phyloP scores from a whole-genome alignment of 1,139 yeast species.

The Torulaspora globosa region DNA sequence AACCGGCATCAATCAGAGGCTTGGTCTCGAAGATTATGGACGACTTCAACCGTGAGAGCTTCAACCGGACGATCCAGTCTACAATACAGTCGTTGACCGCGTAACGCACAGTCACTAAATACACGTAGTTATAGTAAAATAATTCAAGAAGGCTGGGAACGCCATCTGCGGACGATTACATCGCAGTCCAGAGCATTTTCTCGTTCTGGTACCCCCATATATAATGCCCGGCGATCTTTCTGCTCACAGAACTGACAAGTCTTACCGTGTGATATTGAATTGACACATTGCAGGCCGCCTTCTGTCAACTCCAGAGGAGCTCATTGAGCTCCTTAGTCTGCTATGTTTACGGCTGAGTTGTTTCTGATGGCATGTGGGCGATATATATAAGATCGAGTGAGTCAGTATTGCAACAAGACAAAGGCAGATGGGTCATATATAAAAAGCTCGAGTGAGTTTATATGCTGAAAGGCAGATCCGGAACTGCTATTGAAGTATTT shows the following conservation, averaged over 20 bases:
- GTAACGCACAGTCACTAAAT: neutral
- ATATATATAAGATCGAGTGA: constrained; percentile 7
- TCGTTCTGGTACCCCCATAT: too few species aligned
- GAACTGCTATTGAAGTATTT: neutral
- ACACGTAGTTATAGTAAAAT: neutral
- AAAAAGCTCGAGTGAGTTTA: neutral
- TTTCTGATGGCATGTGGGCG: constrained; percentile 9
- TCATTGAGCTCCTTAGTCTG: neutral
- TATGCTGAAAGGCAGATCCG: constrained; percentile 1
- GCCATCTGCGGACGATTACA: neutral
- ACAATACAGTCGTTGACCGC: constrained; percentile 4
- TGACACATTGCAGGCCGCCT: neutral
- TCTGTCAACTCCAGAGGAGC: neutral
- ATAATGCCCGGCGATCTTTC: neutral
- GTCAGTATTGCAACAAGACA: neutral
- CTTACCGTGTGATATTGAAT: neutral
- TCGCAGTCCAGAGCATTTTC: too few species aligned
- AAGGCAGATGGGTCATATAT: neutral
- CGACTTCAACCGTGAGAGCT: constrained; percentile 6
- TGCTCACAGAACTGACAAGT: neutral
- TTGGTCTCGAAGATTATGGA: constrained; percentile 7
- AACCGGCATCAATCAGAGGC: constrained; percentile 8
- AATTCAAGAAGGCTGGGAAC: neutral
- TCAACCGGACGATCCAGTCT: neutral
- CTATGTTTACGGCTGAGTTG: neutral